A percentile compares a stretch with the other conserved stretches of the same genome.
phyloP scores from a whole-genome alignment of 2,329 filamentous ascomycete species.

The Colletotrichum cereale region DNA sequence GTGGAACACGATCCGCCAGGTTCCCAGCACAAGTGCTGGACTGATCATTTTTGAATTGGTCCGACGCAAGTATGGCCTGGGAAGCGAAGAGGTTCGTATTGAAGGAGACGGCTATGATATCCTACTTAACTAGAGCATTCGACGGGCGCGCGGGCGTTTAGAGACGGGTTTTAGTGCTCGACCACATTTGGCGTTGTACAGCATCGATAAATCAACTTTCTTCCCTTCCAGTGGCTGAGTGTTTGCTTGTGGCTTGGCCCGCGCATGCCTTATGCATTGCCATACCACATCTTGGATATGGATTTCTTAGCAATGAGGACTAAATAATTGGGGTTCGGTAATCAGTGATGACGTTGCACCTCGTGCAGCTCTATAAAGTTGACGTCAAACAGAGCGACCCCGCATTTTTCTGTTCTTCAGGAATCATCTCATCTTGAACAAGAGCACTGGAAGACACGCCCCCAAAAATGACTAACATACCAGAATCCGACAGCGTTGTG shows the following conservation, averaged over 20 bases:
- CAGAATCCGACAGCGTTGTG: constrained; percentile 36
- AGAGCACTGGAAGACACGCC: neutral
- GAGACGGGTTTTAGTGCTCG: constrained; percentile 23
- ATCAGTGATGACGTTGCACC: constrained; percentile 27
- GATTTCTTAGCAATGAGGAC: constrained; percentile 10
- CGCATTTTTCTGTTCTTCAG: neutral
- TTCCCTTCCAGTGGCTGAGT: neutral
- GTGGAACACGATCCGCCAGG: constrained; percentile 78
- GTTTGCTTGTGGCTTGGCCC: neutral
- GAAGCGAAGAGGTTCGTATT: constrained; percentile 72
- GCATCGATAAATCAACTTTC: constrained; percentile 3
- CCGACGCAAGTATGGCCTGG: constrained; percentile 76
- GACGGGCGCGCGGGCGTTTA: constrained; percentile 20
- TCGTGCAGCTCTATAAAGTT: neutral
- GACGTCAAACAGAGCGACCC: neutral
- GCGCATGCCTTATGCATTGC: neutral
- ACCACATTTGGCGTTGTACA: constrained; percentile 23
- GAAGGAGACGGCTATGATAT: constrained; percentile 80
- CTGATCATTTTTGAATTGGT: constrained; percentile 85
- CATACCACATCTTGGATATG: constrained; percentile 17
- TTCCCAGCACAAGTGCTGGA: constrained; percentile 81
- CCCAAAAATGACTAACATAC: constrained; percentile 24
- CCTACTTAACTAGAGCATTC: constrained; percentile 60
- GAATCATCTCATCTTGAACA: neutral
- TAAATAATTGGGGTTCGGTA: neutral